phyloP scores from a whole-genome alignment of 2,329 filamentous ascomycete species.

The Pseudogymnoascus sp. region DNA sequence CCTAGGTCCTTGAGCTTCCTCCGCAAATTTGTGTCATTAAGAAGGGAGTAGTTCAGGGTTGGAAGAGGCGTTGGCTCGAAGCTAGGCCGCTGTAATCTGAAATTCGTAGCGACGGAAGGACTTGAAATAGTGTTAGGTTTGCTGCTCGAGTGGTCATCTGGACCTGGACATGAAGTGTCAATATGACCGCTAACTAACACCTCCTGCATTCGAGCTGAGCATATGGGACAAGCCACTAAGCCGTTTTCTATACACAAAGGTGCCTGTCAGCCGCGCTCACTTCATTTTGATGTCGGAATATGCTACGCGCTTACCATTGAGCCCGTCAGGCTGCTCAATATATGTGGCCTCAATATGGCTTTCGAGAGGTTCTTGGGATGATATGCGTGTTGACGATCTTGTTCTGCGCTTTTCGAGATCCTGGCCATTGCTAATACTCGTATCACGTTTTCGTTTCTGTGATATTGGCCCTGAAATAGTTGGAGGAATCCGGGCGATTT shows the following conservation, averaged over 20 bases:
- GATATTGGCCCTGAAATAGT: slow-evolving; percentile 21
- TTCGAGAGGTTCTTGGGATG: not conserved
- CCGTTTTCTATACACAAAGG: slow-evolving; percentile 36
- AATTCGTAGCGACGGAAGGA: not conserved
- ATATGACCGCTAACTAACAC: slow-evolving; percentile 73
- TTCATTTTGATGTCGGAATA: not conserved
- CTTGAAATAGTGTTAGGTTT: not conserved
- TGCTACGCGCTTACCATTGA: not conserved
- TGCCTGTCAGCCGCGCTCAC: not conserved
- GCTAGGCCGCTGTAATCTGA: not conserved
- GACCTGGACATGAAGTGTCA: slow-evolving; percentile 36
- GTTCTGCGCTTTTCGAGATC: slow-evolving; percentile 6
- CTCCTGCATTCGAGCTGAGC: slow-evolving; percentile 70
- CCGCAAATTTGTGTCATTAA: slow-evolving; percentile 70
- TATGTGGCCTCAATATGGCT: not conserved
- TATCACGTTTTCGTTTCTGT: slow-evolving; percentile 47
- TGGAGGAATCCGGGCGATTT: slow-evolving; percentile 51
- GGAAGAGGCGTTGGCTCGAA: slow-evolving; percentile 56
- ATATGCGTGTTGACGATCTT: slow-evolving; percentile 1
- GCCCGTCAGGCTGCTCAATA: not conserved
- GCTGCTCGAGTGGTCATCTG: slow-evolving; percentile 18
- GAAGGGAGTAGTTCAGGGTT: slow-evolving; percentile 74
- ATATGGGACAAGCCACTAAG: slow-evolving; percentile 77
- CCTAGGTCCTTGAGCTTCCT: slow-evolving; percentile 79
- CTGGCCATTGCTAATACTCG: not conserved